phyloP scores from a whole-genome alignment of 2,329 filamentous ascomycete genomes.

The Verticillium tricorpus region DNA sequence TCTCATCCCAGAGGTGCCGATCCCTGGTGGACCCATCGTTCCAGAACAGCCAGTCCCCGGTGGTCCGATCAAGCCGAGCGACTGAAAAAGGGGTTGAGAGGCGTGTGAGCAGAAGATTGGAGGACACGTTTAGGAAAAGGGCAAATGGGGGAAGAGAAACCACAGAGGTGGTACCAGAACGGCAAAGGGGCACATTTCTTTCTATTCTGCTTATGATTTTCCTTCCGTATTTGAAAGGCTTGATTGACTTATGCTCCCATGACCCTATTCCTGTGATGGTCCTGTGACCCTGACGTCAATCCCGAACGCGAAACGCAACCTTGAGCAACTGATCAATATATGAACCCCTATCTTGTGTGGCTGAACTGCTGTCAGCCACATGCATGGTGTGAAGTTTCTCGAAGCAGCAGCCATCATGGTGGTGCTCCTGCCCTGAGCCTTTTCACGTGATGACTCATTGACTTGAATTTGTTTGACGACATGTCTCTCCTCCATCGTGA shows the following conservation, averaged over 20 bases:
- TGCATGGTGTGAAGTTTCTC: neutral
- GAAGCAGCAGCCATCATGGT: neutral
- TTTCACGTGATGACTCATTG: neutral
- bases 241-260: constrained; percentile 16
- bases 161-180: too few species aligned
- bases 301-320: too few species aligned
- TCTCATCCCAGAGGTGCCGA: constrained; percentile 21
- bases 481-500: neutral
- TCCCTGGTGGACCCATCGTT: constrained; percentile 23
- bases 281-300: neutral
- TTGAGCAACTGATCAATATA: neutral
- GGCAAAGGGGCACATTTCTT: neutral
- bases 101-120: neutral
- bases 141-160: neutral
- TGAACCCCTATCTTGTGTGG: neutral
- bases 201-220: constrained; percentile 6
- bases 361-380: neutral
- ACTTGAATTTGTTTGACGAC: neutral
- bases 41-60: constrained; percentile 9
- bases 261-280: neutral
- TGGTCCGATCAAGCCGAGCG: constrained; percentile 8
- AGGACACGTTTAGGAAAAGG: neutral
- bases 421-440: neutral
- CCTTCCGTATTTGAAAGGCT: constrained; percentile 16
- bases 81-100: constrained; percentile 1